phyloP scores from a whole-genome alignment of 2,329 filamentous ascomycete genomes.

The Trichoderma sp. region DNA sequence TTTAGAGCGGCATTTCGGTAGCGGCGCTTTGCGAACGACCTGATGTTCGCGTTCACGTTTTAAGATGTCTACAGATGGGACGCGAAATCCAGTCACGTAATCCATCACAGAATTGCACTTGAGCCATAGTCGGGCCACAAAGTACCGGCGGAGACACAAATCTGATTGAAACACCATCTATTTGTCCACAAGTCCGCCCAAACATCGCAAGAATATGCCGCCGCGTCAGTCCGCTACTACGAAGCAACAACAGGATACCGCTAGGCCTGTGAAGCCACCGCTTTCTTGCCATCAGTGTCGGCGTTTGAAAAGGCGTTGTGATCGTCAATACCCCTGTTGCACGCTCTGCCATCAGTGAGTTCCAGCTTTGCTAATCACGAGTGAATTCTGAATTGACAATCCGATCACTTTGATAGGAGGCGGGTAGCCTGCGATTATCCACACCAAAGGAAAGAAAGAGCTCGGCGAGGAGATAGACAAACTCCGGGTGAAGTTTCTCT shows the following conservation, averaged over 20 bases:
- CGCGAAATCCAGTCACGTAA: background rate
- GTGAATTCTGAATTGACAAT: background rate
- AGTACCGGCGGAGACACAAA: background rate
- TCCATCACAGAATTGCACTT: background rate
- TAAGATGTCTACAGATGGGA: background rate
- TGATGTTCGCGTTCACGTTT: background rate
- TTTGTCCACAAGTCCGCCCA: background rate
- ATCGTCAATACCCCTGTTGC: conserved; percentile 8
- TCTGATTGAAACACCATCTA: background rate
- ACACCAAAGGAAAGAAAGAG: conserved; percentile 12
- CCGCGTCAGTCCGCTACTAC: background rate
- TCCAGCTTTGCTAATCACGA: background rate
- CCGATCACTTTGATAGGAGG: background rate
- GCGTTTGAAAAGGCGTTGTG: conserved; percentile 12
- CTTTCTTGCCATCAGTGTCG: conserved; percentile 5
- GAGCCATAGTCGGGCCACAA: too few relatives aligned
- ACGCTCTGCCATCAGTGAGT: conserved; percentile 12
- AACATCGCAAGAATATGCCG: background rate
- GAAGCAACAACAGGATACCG: background rate
- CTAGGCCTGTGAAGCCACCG: background rate
- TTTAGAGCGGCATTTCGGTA: background rate
- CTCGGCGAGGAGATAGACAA: background rate
- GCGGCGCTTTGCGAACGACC: background rate
- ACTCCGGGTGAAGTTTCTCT: background rate
- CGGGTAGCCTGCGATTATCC: conserved; percentile 17